Evolutionary conservation across 2,329 filamentous ascomycete genomes (phyloP).

Genomic region (Bipolaris victoriae): DNA sequence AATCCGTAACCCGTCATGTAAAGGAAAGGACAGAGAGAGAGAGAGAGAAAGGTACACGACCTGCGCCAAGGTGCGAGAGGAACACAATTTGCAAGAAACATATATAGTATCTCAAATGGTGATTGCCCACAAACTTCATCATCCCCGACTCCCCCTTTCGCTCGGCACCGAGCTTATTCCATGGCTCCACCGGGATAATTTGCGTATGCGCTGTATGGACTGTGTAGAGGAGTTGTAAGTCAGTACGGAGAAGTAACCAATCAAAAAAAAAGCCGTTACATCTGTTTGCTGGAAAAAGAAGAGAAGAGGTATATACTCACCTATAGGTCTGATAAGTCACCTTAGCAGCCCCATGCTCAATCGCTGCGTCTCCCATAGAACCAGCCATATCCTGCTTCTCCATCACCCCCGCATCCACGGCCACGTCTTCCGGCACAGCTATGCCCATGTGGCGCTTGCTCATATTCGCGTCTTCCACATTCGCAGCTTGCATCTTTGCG

Average conservation of each 20-base stretch:
- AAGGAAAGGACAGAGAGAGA: too few relatives aligned
- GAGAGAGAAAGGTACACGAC: too few relatives aligned
- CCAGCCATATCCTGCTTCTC: neutral
- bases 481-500: neutral
- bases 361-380: neutral
- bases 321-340: neutral
- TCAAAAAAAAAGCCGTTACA: neutral
- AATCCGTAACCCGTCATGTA: too few relatives aligned
- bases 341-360: neutral
- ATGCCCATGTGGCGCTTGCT: conserved; percentile 2
- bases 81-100: too few relatives aligned
- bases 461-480: neutral
- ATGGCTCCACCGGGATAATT: neutral
- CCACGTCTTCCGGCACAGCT: conserved; percentile 2
- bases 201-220: neutral
- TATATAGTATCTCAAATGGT: too few relatives aligned
- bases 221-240: neutral
- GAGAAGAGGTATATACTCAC: neutral
- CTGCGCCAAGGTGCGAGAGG: too few relatives aligned
- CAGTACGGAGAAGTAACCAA: neutral
- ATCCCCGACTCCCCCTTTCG: too few relatives aligned
- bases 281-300: neutral
- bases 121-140: too few relatives aligned
- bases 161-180: neutral
- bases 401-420: neutral